Evolutionary conservation across 352 stramenopile species (phyloP).

Genomic region (Globisporangium perplexum): DNA sequence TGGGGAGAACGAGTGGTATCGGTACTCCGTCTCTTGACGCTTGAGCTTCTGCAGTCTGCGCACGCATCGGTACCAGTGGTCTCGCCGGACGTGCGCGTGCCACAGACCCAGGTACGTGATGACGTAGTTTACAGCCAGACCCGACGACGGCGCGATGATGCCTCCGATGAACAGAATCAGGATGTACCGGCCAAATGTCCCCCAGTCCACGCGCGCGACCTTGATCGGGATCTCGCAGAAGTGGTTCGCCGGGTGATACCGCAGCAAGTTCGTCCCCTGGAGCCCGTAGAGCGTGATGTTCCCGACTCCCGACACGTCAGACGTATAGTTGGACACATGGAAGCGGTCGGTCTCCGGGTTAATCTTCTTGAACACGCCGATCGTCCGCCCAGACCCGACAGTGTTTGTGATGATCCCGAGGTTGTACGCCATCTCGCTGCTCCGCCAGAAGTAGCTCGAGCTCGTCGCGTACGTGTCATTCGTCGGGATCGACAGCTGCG

Average conservation of each 20-base stretch:
- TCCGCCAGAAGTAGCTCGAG: conserved; percentile 65
- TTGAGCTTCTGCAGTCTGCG: conserved; percentile 71
- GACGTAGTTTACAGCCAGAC: conserved; percentile 73
- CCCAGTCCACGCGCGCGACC: conserved; percentile 47
- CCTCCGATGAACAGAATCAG: conserved; percentile 66
- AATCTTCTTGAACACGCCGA: conserved; percentile 68
- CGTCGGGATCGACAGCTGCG: conserved; percentile 34
- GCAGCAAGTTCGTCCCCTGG: conserved; percentile 31
- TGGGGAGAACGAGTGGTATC: conserved; percentile 78
- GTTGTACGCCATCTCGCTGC: conserved; percentile 49
- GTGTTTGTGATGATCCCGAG: conserved; percentile 62
- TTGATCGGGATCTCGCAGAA: conserved; percentile 62
- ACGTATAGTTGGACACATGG: conserved; percentile 23
- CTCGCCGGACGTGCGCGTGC: conserved; percentile 78
- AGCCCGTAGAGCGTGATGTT: conserved; percentile 47
- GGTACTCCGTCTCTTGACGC: conserved; percentile 58
- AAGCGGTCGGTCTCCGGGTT: conserved; percentile 48
- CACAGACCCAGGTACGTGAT: conserved; percentile 75
- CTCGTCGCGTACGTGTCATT: conserved; percentile 43
- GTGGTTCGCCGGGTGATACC: conserved; percentile 40
- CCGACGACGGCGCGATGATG: conserved; percentile 56
- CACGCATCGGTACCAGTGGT: conserved; percentile 81
- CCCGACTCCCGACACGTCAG: conserved; percentile 29
- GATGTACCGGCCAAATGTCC: conserved; percentile 58
- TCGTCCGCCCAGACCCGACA: conserved; percentile 36